These are phyloP conservation scores for Phylloporus arenicola DNA, from an alignment of 768 basidiomycete species.

Conservation along the genomic window DNA sequence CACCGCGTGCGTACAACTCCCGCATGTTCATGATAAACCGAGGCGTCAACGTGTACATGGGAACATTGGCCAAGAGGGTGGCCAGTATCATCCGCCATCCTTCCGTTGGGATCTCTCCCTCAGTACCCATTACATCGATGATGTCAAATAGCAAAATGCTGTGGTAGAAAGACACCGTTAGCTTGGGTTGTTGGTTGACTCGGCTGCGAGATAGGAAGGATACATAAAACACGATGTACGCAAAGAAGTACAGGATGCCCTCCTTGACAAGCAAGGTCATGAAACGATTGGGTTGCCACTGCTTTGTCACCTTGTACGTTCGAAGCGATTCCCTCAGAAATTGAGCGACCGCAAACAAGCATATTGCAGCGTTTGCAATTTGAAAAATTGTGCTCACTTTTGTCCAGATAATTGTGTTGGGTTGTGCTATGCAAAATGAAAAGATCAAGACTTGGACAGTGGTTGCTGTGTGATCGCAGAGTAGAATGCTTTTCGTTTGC, in stretches of 20 bases:
- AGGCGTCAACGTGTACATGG: background rate
- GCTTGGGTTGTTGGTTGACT: too few relatives aligned
- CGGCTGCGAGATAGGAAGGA: too few relatives aligned
- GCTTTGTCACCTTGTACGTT: background rate
- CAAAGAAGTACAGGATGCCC: conserved; percentile 7
- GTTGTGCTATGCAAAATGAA: too few relatives aligned
- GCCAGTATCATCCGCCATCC: background rate
- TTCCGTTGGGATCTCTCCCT: background rate
- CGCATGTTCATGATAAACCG: conserved; percentile 3
- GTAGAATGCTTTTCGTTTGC: too few relatives aligned
- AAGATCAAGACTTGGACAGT: too few relatives aligned
- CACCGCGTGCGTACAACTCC: background rate
- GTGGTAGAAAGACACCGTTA: too few relatives aligned
- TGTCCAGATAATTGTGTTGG: too few relatives aligned
- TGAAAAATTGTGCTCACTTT: too few relatives aligned
- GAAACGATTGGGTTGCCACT: conserved; percentile 5
- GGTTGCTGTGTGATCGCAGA: too few relatives aligned
- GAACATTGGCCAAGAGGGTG: background rate
- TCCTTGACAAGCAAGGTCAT: conserved; percentile 4
- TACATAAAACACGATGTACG: too few relatives aligned
- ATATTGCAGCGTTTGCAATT: background rate
- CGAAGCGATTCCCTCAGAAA: background rate
- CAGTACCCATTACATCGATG: too few relatives aligned
- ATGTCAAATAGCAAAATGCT: too few relatives aligned
- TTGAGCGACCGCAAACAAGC: background rate